phyloP scores from a whole-genome alignment of 805 yeast genomes.

The Lipomyces spencermartinsiae region DNA sequence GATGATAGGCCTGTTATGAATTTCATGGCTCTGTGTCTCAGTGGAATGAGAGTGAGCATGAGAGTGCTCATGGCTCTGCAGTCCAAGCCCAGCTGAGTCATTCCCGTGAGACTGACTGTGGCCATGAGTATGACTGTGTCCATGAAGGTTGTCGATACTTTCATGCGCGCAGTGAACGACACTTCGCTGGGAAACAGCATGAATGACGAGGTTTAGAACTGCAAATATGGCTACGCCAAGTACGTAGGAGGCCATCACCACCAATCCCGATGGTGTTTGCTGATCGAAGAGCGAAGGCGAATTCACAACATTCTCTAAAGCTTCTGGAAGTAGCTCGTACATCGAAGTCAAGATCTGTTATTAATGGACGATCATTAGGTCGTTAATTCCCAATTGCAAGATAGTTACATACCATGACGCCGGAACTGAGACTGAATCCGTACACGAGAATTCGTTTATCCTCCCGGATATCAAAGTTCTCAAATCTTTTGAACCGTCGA shows the following conservation, averaged over 20 bases:
- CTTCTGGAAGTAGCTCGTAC: constrained; percentile 76
- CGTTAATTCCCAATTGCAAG: not conserved
- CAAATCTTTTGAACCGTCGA: constrained; percentile 50
- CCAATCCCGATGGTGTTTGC: constrained; percentile 46
- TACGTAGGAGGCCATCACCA: constrained; percentile 55
- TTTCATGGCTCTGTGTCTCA: not conserved
- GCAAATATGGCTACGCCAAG: constrained; percentile 69
- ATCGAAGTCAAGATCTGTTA: constrained; percentile 66
- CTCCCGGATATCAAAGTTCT: constrained; percentile 60
- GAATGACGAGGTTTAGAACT: constrained; percentile 67
- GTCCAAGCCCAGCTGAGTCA: constrained; percentile 17
- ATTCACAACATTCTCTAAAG: constrained; percentile 54
- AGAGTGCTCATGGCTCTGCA: constrained; percentile 21
- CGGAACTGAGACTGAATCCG: constrained; percentile 78
- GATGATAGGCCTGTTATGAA: not conserved
- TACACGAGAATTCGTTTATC: constrained; percentile 72
- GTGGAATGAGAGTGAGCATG: constrained; percentile 18
- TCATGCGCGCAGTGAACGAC: constrained; percentile 86
- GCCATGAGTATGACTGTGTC: constrained; percentile 37
- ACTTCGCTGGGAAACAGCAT: constrained; percentile 76
- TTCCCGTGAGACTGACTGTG: constrained; percentile 38
- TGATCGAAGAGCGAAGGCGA: constrained; percentile 42
- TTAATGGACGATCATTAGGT: not conserved
- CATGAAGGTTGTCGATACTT: constrained; percentile 44
- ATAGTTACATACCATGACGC: constrained; percentile 62